Base-by-base conservation (phyloP, 179 eudicot species). In the Heliamphora pulchella region DNA sequence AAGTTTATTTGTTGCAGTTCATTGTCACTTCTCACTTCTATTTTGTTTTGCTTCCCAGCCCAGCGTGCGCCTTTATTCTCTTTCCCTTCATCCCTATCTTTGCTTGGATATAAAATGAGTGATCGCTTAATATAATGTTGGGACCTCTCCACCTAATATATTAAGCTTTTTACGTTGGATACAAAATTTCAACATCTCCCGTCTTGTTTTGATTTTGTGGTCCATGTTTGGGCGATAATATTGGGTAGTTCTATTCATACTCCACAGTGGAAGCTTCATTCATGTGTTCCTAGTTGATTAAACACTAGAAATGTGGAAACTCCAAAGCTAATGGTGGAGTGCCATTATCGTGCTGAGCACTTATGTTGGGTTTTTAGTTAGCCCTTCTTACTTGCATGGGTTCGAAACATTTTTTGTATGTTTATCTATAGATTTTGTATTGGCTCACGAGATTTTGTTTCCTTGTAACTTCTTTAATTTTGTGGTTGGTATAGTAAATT, bases 401-500 rank as follows among this genome's bases (percentile, higher is more conserved):
- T 10, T 8, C 68, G 31, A 31, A 31, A 31, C 31, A 13, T 59
- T 13, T 68, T 55, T 54, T 43, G 18, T 0, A 5, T 8, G n/a
- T 64, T 15, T 39, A 14, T 57, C 64, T 11, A 7, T 15, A 31
- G 2, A 22, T 18, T 20, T 64, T 74, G 50, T 80, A 63, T 80
- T 41, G 15, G 17, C 57, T n/a, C 5, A 74, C 6, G 4, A n/a
- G 53, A 47, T 66, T 75, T 58, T 58, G 46, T 44, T 8, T 2
- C 13, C 14, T 76, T 43, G 10, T 54, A 62, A 77, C 73, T 50
- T 43, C 17, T 70, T 18, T 22, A 20, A 58, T 78, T 1, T 13
- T 31, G 63, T 55, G 41, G 54, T 70, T 77, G 71, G 73, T 64
- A 20, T 67, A 61, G 78, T 72, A 53, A 72, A 31, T 59, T 9